These are phyloP conservation scores for Mortierella sp. DNA, from an alignment of 371 early-diverging fungal genomes.

Conservation along the genomic window DNA sequence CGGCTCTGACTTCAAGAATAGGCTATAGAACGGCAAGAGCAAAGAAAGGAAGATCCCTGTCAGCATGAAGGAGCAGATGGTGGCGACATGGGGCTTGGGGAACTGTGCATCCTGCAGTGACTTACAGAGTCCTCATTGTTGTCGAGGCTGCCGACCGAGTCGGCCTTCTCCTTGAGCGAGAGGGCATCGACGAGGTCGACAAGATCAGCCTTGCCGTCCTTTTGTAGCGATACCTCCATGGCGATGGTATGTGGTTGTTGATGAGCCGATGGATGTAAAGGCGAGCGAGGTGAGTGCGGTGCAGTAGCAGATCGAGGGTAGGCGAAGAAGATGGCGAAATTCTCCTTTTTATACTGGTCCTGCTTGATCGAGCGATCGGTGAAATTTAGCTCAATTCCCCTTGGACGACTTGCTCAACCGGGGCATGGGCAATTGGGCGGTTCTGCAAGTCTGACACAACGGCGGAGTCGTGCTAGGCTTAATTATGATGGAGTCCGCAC, in stretches of 20 bases:
- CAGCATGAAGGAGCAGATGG: not conserved
- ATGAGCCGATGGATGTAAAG: not conserved
- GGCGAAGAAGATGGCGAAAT: no score
- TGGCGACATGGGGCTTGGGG: no score
- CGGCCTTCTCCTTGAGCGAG: slow-evolving; percentile 29
- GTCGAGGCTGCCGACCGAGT: slow-evolving; percentile 31
- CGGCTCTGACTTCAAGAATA: slow-evolving; percentile 47
- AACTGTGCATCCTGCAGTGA: not conserved
- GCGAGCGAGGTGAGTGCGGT: not conserved
- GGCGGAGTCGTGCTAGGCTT: not conserved
- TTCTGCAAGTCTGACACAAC: not conserved
- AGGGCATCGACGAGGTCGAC: slow-evolving; percentile 21
- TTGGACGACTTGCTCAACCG: no score
- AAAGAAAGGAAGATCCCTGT: not conserved
- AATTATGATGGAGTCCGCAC: no score
- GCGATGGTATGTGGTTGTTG: not conserved
- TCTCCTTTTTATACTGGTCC: no score
- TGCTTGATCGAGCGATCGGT: no score
- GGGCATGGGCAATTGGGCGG: not conserved
- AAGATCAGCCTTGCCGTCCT: slow-evolving; percentile 28
- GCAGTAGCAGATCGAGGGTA: not conserved
- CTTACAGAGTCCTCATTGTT: slow-evolving; percentile 47
- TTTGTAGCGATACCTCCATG: slow-evolving; percentile 19
- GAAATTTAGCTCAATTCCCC: no score
- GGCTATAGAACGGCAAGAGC: slow-evolving; percentile 15